phyloP scores from a whole-genome alignment of 345 rosid genomes.

The Tarenaya hassleriana region DNA sequence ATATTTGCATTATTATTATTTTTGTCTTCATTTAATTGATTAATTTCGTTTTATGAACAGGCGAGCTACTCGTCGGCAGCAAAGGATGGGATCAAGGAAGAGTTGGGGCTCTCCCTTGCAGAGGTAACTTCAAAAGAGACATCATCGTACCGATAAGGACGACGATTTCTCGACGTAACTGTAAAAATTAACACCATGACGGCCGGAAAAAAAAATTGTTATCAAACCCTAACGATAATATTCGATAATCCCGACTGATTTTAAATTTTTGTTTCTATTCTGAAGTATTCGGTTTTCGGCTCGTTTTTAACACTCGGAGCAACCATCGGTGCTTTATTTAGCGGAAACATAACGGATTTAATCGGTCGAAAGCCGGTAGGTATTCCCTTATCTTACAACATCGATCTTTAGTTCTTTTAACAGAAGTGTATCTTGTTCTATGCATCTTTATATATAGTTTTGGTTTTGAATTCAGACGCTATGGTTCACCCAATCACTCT shows the following conservation, averaged over 20 bases:
- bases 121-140: background rate
- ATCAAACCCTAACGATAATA: no score
- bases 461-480: slow-evolving; percentile 13
- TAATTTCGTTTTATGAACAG: slow-evolving; percentile 12
- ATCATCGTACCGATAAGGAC: no score
- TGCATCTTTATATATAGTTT: background rate
- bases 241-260: no score
- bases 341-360: slow-evolving; percentile 12
- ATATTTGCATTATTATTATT: no score
- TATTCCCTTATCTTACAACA: background rate
- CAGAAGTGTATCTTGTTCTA: no score
- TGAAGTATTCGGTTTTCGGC: slow-evolving; percentile 32
- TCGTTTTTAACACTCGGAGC: slow-evolving; percentile 31
- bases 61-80: slow-evolving; percentile 29
- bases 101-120: slow-evolving; percentile 25
- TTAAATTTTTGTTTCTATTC: no score
- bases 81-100: slow-evolving; percentile 28
- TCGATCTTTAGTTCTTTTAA: background rate
- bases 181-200: no score
- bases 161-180: no score
- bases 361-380: slow-evolving; percentile 17
- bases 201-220: no score
- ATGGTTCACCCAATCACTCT: slow-evolving; percentile 13
- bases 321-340: slow-evolving; percentile 18
- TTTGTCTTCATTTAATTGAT: no score